Evolutionary conservation across 2,329 filamentous ascomycete genomes (phyloP).

Genomic region (Corynespora cassiicola): DNA sequence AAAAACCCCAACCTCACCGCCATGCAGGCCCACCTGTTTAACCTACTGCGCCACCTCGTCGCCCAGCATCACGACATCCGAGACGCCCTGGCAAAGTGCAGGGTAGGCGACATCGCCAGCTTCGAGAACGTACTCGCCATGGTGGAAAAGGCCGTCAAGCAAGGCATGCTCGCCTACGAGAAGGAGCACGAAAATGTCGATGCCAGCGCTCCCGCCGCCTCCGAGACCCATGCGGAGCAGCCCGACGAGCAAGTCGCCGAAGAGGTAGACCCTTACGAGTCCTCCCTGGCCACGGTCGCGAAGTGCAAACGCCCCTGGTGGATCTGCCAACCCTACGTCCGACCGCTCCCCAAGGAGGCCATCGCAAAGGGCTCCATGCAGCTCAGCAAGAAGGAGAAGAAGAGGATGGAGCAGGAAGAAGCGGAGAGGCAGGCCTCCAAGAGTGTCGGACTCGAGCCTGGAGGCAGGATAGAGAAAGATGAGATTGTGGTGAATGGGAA

Average conservation of each 20-base stretch:
- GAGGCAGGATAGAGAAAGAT: constrained; percentile 66
- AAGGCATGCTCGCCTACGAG: constrained; percentile 73
- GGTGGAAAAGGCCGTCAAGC: constrained; percentile 76
- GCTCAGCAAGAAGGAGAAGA: constrained; percentile 71
- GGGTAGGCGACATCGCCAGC: constrained; percentile 73
- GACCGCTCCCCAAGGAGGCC: constrained; percentile 87
- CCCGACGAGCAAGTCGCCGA: constrained; percentile 5
- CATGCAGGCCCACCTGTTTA: constrained; percentile 93
- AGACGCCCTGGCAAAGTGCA: constrained; percentile 76
- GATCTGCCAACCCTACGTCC: constrained; percentile 86
- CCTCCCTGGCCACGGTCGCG: constrained; percentile 70
- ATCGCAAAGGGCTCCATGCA: constrained; percentile 79
- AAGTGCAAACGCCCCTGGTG: constrained; percentile 85
- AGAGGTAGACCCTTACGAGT: constrained; percentile 53
- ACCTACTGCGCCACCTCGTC: constrained; percentile 84
- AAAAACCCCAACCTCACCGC: constrained; percentile 72
- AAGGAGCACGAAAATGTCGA: constrained; percentile 37
- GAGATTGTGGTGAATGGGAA: constrained; percentile 22
- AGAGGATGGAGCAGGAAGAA: constrained; percentile 50
- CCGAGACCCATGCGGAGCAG: no score
- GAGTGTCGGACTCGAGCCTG: constrained; percentile 30
- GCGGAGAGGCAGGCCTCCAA: constrained; percentile 24
- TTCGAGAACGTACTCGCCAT: constrained; percentile 79
- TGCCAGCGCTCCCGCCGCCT: background rate
- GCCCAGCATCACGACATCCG: constrained; percentile 81